Evolutionary conservation across 768 basidiomycete species (phyloP).

Genomic region (Clavulina sp.): DNA sequence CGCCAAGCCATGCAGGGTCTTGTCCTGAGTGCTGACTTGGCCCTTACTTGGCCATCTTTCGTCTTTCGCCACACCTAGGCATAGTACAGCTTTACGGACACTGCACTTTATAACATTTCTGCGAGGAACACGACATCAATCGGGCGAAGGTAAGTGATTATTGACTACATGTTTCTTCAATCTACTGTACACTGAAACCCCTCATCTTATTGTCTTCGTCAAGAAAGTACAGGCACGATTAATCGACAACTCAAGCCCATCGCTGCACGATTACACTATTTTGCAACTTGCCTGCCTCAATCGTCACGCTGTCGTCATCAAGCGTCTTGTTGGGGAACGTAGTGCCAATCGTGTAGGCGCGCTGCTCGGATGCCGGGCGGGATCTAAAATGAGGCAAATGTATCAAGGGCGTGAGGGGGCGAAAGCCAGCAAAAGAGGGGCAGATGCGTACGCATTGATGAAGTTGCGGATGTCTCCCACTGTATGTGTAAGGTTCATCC

Average conservation of each 20-base stretch:
- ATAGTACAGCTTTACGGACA: not conserved
- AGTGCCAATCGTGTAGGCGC: constrained; percentile 63
- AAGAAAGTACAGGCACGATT: not conserved
- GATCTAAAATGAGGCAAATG: constrained; percentile 28
- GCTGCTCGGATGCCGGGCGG: constrained; percentile 42
- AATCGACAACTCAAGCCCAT: constrained; percentile 23
- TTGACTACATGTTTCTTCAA: not conserved
- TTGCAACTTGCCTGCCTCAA: constrained; percentile 51
- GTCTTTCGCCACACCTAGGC: not conserved
- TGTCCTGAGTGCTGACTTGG: not conserved
- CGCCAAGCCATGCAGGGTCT: not conserved
- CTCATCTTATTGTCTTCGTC: not conserved
- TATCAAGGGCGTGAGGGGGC: not conserved
- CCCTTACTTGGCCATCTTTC: not conserved
- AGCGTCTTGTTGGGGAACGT: constrained; percentile 74
- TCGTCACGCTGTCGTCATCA: constrained; percentile 43
- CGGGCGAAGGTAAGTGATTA: too few species aligned
- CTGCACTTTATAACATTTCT: not conserved
- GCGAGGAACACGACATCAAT: too few species aligned
- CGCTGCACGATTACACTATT: constrained; percentile 79
- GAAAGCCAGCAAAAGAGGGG: not conserved
- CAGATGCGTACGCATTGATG: constrained; percentile 57
- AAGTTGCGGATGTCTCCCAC: constrained; percentile 70
- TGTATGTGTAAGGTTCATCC: constrained; percentile 85
- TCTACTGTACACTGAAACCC: not conserved